Evolutionary conservation across 2,329 filamentous ascomycete genomes (phyloP), one percentile per base, ranked within the genome.

Genomic region (Nemania sp.): DNA sequence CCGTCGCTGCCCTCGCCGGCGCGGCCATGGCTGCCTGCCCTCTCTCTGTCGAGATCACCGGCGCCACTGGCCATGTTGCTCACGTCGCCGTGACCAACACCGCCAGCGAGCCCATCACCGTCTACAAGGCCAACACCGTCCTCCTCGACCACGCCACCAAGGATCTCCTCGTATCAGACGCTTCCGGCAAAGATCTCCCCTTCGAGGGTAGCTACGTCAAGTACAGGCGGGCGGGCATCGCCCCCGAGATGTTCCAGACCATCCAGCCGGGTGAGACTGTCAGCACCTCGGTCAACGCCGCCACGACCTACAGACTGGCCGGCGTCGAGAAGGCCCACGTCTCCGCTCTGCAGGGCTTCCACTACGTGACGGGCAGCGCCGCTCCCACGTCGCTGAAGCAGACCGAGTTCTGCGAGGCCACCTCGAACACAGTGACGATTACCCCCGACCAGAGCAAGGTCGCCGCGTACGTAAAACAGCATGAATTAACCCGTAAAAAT

Each of bases 41-140:
- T 52, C 60, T 67, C 21, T 57, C 63, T 12, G 63, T 67, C 29
- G 55, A 67, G 46, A 59, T 67, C 43, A 65, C 65, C 21, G 52
- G 56, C 6, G 56, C 63, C 25, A 58, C 55, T 35, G 45, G 29
- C 32, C 59, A 65, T 39, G 43, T 65, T 35, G 58, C 65, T 6
- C 55, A 65, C 17, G 65, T 67, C 7, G 63, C 57, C 18, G 55
- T 67, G 11, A 67, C 65, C 29, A 67, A 67, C 58, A 67, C 65
- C 9, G 65, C 54, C 39, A 34, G 29, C 34, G 63, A 67, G 58
- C 40, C 65, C 15, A 51, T 67, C 32, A 67, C 65, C 10, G 64
- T 66, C 46, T 66, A 63, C 60, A 65, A 59, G 57, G 64, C 62
- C 43, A 66, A 66, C 59, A 66, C 64, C 17, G 63, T 65, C 17